These are phyloP conservation scores for Clathrus columnatus DNA, from an alignment of 768 basidiomycete species.

Conservation along the genomic window DNA sequence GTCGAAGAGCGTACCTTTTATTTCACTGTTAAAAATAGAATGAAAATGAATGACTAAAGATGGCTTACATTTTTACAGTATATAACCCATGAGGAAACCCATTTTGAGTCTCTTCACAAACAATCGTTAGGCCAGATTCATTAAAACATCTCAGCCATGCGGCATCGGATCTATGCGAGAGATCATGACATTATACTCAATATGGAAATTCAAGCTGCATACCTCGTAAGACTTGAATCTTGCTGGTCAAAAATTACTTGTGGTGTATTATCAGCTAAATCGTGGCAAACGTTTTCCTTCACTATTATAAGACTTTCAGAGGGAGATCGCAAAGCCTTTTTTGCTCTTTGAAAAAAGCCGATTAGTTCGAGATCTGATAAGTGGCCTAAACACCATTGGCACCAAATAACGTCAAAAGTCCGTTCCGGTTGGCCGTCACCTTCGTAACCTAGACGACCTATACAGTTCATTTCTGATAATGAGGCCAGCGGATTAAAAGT, in stretches of 20 bases:
- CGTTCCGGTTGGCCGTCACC: slow-evolving; percentile 36
- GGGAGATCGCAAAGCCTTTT: slow-evolving; percentile 44
- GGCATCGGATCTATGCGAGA: slow-evolving; percentile 73
- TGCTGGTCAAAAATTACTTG: slow-evolving; percentile 64
- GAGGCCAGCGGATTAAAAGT: slow-evolving; percentile 62
- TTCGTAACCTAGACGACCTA: slow-evolving; percentile 63
- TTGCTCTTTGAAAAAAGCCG: slow-evolving; percentile 59
- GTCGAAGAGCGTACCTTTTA: slow-evolving; percentile 51
- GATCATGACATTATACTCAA: slow-evolving; percentile 1
- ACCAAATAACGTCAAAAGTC: slow-evolving; percentile 88
- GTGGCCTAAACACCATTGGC: slow-evolving; percentile 95
- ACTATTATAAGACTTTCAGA: slow-evolving; percentile 62
- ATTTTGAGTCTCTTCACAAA: slow-evolving; percentile 68
- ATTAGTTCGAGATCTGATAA: slow-evolving; percentile 70
- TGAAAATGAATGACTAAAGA: not conserved
- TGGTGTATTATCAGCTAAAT: slow-evolving; percentile 42
- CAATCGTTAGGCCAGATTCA: slow-evolving; percentile 60
- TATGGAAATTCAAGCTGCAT: not conserved
- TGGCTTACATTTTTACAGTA: slow-evolving; percentile 73
- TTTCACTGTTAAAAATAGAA: not conserved
- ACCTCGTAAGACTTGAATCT: slow-evolving; percentile 91
- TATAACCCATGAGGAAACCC: slow-evolving; percentile 80
- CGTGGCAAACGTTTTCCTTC: slow-evolving; percentile 83
- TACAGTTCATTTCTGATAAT: slow-evolving; percentile 32
- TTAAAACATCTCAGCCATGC: slow-evolving; percentile 74